Percentiles rank a stretch among this genome's conserved stretches.
phyloP scores from a whole-genome alignment of 2,329 filamentous ascomycete genomes.

The Colletotrichum sp. region DNA sequence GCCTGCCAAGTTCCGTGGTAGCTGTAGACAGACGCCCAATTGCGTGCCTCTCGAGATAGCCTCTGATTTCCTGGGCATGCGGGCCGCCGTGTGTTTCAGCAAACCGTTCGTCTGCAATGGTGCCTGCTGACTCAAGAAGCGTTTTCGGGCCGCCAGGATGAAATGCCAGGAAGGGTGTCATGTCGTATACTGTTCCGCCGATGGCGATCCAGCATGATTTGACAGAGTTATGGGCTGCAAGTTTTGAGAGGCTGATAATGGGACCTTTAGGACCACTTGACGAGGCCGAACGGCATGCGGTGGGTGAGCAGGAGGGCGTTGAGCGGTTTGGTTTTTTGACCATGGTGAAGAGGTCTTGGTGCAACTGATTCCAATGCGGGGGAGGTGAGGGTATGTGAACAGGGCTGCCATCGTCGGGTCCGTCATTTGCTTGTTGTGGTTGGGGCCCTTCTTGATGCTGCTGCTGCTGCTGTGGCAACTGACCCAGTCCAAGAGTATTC shows the following conservation, averaged over 20 bases:
- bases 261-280: not conserved
- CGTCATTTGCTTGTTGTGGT: not conserved
- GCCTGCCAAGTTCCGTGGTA: not conserved
- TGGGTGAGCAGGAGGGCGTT: not conserved
- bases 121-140: constrained; percentile 13
- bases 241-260: not conserved
- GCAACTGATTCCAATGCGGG: not conserved
- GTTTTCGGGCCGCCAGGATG: constrained; percentile 75
- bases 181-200: constrained; percentile 91
- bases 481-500: not conserved
- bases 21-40: constrained; percentile 3
- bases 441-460: not conserved
- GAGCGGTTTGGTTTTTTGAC: not conserved
- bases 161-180: constrained; percentile 85
- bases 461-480: not conserved
- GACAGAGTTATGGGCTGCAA: constrained; percentile 14
- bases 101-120: constrained; percentile 8
- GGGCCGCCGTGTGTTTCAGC: constrained; percentile 9
- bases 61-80: constrained; percentile 8
- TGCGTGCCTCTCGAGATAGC: not conserved
- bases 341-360: constrained; percentile 6
- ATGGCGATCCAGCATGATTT: constrained; percentile 76
- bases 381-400: not conserved
- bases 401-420: not conserved
- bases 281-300: not conserved